Base-by-base conservation (phyloP, 768 basidiomycete genomes). In the Baorangia bicolor region DNA sequence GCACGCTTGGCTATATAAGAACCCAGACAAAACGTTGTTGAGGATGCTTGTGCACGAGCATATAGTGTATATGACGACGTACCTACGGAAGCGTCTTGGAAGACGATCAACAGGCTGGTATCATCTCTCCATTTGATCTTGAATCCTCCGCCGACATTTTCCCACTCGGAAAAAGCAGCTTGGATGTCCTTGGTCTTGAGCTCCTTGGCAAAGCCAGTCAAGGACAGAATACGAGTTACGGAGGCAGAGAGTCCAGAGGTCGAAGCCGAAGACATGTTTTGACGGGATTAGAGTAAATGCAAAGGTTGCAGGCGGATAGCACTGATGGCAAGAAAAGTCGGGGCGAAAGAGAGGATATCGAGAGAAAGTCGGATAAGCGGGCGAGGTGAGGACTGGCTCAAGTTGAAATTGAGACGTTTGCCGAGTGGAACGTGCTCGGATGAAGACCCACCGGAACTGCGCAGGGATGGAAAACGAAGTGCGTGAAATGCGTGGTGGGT, bases 111-210 rank as follows among this genome's bases (percentile, higher is more conserved):
- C 38, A 96, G 89, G 68, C 91, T 95, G 35, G 92, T 94, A 74
- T 99, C 97, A 73, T 99, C 95, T 64, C 85, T 83, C 97, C 97
- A 99, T 72, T 99, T 99, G 71, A 99, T 95, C 81, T 95, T 94
- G 79, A 96, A 97, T 23, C 97, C 97, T 28, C 96, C 97, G 53
- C 79, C 84, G 49, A 86, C 77, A 56, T 75, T 80, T 65, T 97
- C 94, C 82, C 89, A 98, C 42, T 94, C 93, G 47, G 86, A 78
- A 72, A 98, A 97, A 42, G 93, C 90, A 40, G 80, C 69, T 69
- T 98, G 94, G 46, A 99, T 91, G 74, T 99, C 97, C 72, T 93
- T 88, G 49, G 97, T 99, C 79, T 98, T 99, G 66, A 99, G 84
- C 76, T 94, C 90, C 69, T 94, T 90, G 11, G 92, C 83, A 70